Base-by-base conservation (phyloP, 2,329 filamentous ascomycete genomes). In the Ophiostoma novo-ulmi region DNA sequence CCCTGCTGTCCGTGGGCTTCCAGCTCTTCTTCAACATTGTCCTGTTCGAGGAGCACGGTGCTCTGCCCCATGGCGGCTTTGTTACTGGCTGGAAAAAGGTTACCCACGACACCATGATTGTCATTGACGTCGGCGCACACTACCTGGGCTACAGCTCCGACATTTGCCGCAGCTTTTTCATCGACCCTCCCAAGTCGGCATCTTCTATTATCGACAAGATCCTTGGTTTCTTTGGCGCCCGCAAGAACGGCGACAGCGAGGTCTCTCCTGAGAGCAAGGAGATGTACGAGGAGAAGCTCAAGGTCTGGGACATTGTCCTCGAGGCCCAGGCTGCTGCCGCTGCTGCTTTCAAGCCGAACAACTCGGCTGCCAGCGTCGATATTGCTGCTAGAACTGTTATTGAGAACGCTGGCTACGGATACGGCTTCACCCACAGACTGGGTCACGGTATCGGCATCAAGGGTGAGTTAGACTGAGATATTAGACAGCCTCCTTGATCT, bases 11-110 rank as follows among this genome's bases (percentile, higher is more conserved):
- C 10, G 22, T 67, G 22, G 39, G 22, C 39, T 67, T 67, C 22
- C n/a, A 14, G 20, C 65, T 67, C n/a, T 67, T 67, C 13, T 67
- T 67, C 22, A 67, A 67, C 65, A 67, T 67, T 67, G 65, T 67
- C 3, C 65, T 67, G 22, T 67, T 67, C 7, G 65, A 67, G 39
- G 65, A 67, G 65, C 38, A 67, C 65, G 65, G 65, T 13, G 65
- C 65, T 1, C 65, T 67, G 39, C 65, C 65, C 5, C 65, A 67
- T 39, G 65, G 65, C 14, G 65, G 65, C 22, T 67, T 67, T 22
- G 65, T 67, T 5, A 67, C 65, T 6, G 65, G 65, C 22, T 44
- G 65, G 38, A 67, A 67, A 13, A 48, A 31, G 22, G n/a, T 35
- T n/a, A 48, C 65, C 3, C 39, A 31, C 38, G 65, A 67, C 4